phyloP scores from a whole-genome alignment of 805 yeast species.

The Schizosaccharomyces lindneri region DNA sequence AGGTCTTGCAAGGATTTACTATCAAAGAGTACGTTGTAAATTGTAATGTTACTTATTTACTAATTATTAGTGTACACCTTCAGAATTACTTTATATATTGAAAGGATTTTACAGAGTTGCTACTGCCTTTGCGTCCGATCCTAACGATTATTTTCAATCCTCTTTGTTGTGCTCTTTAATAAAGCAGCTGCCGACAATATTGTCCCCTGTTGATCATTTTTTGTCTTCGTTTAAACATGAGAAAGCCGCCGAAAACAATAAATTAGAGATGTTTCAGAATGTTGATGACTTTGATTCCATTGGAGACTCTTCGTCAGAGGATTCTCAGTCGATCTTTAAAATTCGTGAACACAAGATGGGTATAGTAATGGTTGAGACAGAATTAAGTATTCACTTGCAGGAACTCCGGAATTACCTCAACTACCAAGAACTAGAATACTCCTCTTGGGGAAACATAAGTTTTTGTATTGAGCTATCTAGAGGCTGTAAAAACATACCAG shows the following conservation, averaged over 20 bases:
- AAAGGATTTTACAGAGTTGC: constrained; percentile 18
- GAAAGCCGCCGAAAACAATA: constrained; percentile 11
- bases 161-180: constrained; percentile 19
- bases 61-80: constrained; percentile 17
- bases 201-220: constrained; percentile 12
- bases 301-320: neutral
- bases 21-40: constrained; percentile 17
- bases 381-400: constrained; percentile 29
- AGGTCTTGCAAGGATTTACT: constrained; percentile 32
- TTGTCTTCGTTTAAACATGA: constrained; percentile 9
- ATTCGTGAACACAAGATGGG: constrained; percentile 18
- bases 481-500: constrained; percentile 29
- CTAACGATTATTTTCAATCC: constrained; percentile 14
- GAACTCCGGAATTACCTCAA: constrained; percentile 22
- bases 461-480: constrained; percentile 42
- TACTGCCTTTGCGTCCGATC: constrained; percentile 10
- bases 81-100: constrained; percentile 33
- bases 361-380: constrained; percentile 21
- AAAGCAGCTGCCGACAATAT: constrained; percentile 15
- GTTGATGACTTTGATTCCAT: constrained; percentile 10
- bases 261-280: constrained; percentile 7
- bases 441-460: constrained; percentile 36
- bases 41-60: neutral
- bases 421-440: constrained; percentile 19
- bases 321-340: constrained; percentile 10